Base-by-base conservation (phyloP, 148 eudicot genomes). In the Bassia scoparia region DNA sequence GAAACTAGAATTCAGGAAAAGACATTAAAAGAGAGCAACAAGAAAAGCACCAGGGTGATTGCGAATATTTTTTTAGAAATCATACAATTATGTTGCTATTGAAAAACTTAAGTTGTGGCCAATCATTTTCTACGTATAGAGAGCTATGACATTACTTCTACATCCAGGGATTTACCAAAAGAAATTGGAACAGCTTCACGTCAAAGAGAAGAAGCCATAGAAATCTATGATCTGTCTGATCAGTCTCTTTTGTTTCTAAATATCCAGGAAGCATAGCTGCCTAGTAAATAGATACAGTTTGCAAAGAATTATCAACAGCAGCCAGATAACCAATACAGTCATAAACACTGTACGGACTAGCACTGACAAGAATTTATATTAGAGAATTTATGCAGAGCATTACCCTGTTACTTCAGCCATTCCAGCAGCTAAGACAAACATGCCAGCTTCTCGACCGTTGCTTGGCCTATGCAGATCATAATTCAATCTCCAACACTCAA, bases 1-100 rank as follows among this genome's bases (percentile, higher is more conserved):
- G 92, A 91, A 77, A 79, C 80, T 24, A 93, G 82, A 49, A 71
- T 80, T 65, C 79, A 80, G 43, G 76, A 48, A 38, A 80, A 80
- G 73, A 26, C 17, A 44, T 56, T 75, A n/a, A 59, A 75, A 37
- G 67, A 75, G 69, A 38, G n/a, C 55, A 7, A 65, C 52, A 75
- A 80, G 72, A 72, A 72, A n/a, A n/a, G n/a, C 27, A 49, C 31
- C 7, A 58, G 83, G 83, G n/a, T n/a, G 75, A 74, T 34, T 23
- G 41, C n/a, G 10, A 50, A 10, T n/a, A n/a, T n/a, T n/a, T n/a
- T n/a, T n/a, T 37, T 1, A 2, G 5, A 17, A 23, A 61, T n/a
- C n/a, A 13, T 20, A 26, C 27, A 24, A 29, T 16, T n/a, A n/a
- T 5, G 34, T 71, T 69, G 27, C 13, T n/a, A 37, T 52, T 68